Conservation (phyloP, 2,329 filamentous ascomycete species). For the Dendryphion nanum region DNA sequence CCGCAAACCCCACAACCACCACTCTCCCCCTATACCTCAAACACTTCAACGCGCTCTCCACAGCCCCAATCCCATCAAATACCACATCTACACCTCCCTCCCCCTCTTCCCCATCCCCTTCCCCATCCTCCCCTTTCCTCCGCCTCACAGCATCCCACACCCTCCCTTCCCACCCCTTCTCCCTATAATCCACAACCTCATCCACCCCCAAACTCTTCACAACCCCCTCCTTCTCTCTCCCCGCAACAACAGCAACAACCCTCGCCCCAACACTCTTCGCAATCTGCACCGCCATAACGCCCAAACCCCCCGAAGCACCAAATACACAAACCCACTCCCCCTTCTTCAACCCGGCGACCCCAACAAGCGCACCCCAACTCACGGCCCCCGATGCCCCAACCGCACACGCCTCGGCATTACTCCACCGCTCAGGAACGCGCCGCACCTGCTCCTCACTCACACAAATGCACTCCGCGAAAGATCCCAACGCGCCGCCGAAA, state of each 20-base stretch:
- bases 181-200: conserved; percentile 43
- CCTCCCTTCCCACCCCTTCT: conserved; percentile 50
- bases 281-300: conserved; percentile 57
- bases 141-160: conserved; percentile 50
- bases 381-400: conserved; percentile 55
- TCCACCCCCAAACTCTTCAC: conserved; percentile 43
- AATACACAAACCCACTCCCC: conserved; percentile 56
- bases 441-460: conserved; percentile 43
- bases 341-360: conserved; percentile 40
- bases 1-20: conserved; percentile 60
- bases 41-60: conserved; percentile 55
- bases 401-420: conserved; percentile 51
- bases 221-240: conserved; percentile 45
- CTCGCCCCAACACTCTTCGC: conserved; percentile 53
- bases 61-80: conserved; percentile 58
- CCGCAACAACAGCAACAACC: conserved; percentile 55
- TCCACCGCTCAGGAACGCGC: conserved; percentile 48
- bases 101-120: conserved; percentile 45
- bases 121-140: conserved; percentile 51
- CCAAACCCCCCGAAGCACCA: conserved; percentile 56
- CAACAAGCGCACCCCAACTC: conserved; percentile 52
- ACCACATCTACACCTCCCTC: conserved; percentile 57
- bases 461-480: conserved; percentile 54
- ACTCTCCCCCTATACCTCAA: conserved; percentile 55
- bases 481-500: conserved; percentile 53